These are phyloP conservation scores for Tremella fuciformis DNA, from an alignment of 768 basidiomycete species.

Conservation along the genomic window DNA sequence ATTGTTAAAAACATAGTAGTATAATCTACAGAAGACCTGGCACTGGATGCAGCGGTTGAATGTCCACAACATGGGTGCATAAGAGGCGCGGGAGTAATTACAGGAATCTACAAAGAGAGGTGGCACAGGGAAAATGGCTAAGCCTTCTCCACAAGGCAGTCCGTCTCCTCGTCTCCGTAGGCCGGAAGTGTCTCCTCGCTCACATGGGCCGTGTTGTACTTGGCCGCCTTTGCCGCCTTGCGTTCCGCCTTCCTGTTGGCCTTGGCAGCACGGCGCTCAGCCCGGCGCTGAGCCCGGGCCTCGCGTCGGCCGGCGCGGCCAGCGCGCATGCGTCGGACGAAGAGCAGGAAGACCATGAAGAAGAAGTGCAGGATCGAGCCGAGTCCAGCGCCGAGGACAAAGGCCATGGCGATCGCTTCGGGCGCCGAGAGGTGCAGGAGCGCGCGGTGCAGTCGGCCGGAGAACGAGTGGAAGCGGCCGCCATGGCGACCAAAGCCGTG, in stretches of 20 bases:
- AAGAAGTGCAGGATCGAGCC: constrained; percentile 39
- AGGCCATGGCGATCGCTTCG: constrained; percentile 36
- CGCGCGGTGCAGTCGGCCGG: constrained; percentile 31
- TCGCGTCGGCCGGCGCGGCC: constrained; percentile 7
- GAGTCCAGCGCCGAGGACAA: constrained; percentile 40
- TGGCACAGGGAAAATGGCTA: background rate
- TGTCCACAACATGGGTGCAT: no score
- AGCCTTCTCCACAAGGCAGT: constrained; percentile 13
- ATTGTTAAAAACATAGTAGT: no score
- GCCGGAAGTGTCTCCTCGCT: constrained; percentile 9
- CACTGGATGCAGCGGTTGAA: no score
- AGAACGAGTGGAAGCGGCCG: constrained; percentile 11
- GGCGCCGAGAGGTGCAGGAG: constrained; percentile 22
- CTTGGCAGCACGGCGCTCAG: constrained; percentile 11
- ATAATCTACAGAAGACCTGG: no score
- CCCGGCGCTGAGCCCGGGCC: constrained; percentile 8
- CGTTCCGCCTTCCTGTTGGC: constrained; percentile 6
- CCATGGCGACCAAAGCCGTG: constrained; percentile 1
- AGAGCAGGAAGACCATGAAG: constrained; percentile 37
- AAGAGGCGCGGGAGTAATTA: no score
- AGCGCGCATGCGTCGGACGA: constrained; percentile 21
- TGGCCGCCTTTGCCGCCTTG: background rate
- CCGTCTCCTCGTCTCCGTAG: constrained; percentile 7
- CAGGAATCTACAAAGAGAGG: no score
- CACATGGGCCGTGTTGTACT: constrained; percentile 9